phyloP scores from a whole-genome alignment of 495 filamentous ascomycete species.

The Tetracladium setigerum region DNA sequence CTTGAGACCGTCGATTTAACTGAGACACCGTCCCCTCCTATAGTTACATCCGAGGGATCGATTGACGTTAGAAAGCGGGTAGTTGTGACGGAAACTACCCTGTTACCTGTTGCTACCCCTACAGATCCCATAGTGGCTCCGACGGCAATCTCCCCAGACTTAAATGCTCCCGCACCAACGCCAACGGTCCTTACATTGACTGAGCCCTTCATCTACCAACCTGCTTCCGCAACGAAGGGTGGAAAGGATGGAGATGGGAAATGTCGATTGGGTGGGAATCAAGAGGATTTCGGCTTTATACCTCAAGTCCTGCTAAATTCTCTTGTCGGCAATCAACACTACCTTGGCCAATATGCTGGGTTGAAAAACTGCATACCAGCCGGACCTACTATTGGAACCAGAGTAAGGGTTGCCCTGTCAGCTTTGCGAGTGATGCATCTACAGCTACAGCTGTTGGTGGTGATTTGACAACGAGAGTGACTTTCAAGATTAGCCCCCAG shows the following conservation, averaged over 20 bases:
- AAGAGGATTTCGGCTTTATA: constrained; percentile 13
- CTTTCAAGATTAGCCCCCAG: not conserved
- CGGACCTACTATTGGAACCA: constrained; percentile 10
- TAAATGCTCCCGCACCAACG: not conserved
- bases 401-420: not conserved
- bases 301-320: constrained; percentile 14
- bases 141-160: not conserved
- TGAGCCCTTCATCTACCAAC: constrained; percentile 16
- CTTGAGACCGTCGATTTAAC: not conserved
- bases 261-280: not conserved
- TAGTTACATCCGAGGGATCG: not conserved
- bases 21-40: not conserved
- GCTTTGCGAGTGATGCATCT: not conserved
- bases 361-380: constrained; percentile 9
- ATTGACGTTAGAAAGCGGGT: not conserved
- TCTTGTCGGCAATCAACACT: constrained; percentile 6
- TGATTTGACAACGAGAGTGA: not conserved
- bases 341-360: constrained; percentile 7
- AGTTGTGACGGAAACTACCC: not conserved
- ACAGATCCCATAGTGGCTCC: not conserved
- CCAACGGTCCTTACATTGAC: constrained; percentile 5
- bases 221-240: not conserved
- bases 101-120: not conserved
- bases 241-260: not conserved
- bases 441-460: not conserved